Evolutionary conservation across 257 asterid species (phyloP).

Genomic region (Pogostemon cablin): DNA sequence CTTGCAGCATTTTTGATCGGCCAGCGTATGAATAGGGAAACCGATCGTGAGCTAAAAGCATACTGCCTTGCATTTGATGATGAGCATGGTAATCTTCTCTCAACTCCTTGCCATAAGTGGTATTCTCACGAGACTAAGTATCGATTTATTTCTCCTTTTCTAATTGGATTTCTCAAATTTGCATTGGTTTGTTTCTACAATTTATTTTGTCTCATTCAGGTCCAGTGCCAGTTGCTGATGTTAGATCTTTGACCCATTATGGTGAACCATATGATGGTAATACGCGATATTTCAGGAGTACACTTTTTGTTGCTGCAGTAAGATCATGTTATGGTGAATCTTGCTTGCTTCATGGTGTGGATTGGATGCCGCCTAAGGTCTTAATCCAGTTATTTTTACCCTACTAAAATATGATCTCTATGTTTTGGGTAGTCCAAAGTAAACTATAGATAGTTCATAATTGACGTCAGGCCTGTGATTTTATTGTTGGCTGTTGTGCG

Average conservation of each 20-base stretch:
- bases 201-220: conserved; percentile 47
- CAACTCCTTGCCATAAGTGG: conserved; percentile 4
- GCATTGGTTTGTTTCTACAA: conserved; percentile 7
- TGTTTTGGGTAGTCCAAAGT: conserved; percentile 24
- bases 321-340: conserved; percentile 96
- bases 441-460: conserved; percentile 21
- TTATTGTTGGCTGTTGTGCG: conserved; percentile 1
- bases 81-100: conserved; percentile 60
- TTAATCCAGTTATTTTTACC: conserved; percentile 26
- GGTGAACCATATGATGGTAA: conserved; percentile 98
- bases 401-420: conserved; percentile 23
- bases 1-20: conserved; percentile 84
- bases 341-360: conserved; percentile 96
- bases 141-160: neutral
- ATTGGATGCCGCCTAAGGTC: conserved; percentile 99
- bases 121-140: conserved; percentile 13
- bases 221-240: conserved; percentile 78
- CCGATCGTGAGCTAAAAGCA: conserved; percentile 94
- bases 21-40: conserved; percentile 91
- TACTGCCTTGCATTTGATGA: conserved; percentile 94
- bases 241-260: conserved; percentile 85
- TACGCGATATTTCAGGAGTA: conserved; percentile 92
- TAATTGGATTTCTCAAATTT: conserved; percentile 5
- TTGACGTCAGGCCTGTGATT: neutral
- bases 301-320: conserved; percentile 97